Conservation (phyloP, 2,329 filamentous ascomycete genomes). For the Herpomyces periplanetae region DNA sequence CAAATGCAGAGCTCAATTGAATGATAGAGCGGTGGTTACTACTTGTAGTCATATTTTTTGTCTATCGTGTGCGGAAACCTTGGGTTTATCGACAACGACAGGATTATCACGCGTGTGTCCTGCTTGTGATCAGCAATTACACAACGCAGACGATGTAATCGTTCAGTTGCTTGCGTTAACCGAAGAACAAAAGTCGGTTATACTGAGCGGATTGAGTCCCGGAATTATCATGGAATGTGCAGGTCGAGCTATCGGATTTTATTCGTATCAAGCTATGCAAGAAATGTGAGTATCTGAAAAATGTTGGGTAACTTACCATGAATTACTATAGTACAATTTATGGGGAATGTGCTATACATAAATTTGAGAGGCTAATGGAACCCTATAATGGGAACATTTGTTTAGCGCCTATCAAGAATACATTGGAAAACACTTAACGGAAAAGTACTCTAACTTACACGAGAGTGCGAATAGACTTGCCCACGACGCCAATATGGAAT, state of each 20-base stretch:
- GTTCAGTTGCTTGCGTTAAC: constrained; percentile 29
- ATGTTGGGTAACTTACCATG: too few species aligned
- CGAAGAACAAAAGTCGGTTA: constrained; percentile 61
- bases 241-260: constrained; percentile 36
- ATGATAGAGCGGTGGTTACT: constrained; percentile 36
- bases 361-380: too few species aligned
- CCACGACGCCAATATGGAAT: constrained; percentile 31
- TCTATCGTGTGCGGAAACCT: constrained; percentile 22
- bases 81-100: constrained; percentile 18
- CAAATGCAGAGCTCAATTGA: constrained; percentile 28
- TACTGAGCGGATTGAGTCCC: constrained; percentile 45
- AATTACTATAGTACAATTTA: too few species aligned
- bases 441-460: constrained; percentile 25
- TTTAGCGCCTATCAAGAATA: constrained; percentile 34
- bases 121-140: constrained; percentile 26
- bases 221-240: constrained; percentile 55
- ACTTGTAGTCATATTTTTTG: constrained; percentile 84
- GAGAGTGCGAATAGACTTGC: constrained; percentile 29
- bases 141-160: constrained; percentile 32
- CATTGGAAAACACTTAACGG: constrained; percentile 24
- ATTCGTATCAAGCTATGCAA: constrained; percentile 48
- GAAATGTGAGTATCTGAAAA: constrained; percentile 33
- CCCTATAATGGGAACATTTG: too few species aligned
- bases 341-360: too few species aligned
- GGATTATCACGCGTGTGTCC: constrained; percentile 22